Evolutionary conservation across 2,329 filamentous ascomycete species (phyloP).

Genomic region (Nigrospora oryzae): DNA sequence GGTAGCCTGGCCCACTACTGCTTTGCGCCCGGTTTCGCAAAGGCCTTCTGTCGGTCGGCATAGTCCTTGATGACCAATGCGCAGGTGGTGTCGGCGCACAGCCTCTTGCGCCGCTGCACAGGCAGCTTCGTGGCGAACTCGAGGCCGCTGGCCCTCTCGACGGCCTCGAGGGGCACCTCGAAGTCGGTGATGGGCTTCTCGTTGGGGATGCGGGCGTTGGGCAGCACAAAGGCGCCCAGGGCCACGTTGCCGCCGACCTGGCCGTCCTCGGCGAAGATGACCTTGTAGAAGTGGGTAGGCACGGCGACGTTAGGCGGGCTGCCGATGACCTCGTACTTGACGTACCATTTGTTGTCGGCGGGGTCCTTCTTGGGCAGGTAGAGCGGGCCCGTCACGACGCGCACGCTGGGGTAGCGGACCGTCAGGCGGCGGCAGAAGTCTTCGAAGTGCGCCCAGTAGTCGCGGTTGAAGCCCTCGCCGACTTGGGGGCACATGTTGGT

Average conservation of each 20-base stretch:
- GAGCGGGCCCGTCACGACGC: conserved; percentile 86
- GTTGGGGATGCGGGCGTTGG: conserved; percentile 84
- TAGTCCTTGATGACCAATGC: conserved; percentile 78
- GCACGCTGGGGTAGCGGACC: conserved; percentile 70
- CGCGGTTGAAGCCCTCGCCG: conserved; percentile 94
- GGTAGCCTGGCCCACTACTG: not conserved
- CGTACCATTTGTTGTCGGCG: conserved; percentile 86
- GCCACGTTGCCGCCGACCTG: conserved; percentile 58
- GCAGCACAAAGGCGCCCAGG: conserved; percentile 88
- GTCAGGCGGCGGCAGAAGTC: conserved; percentile 89
- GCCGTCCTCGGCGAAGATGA: conserved; percentile 91
- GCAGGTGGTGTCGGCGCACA: conserved; percentile 84
- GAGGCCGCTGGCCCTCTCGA: conserved; percentile 85
- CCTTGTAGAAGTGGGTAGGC: conserved; percentile 98
- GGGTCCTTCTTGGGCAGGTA: conserved; percentile 83
- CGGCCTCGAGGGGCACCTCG: conserved; percentile 85
- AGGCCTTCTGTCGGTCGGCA: conserved; percentile 51
- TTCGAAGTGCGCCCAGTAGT: conserved; percentile 99
- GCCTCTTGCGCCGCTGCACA: conserved; percentile 59
- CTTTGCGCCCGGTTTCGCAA: conserved; percentile 29
- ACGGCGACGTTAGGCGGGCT: conserved; percentile 89
- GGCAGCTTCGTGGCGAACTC: conserved; percentile 84
- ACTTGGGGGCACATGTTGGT: conserved; percentile 99
- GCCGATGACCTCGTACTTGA: conserved; percentile 92
- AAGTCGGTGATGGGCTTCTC: conserved; percentile 83